Base-by-base conservation (phyloP, 2,329 filamentous ascomycete species). In the Knoxdaviesia capensis region DNA sequence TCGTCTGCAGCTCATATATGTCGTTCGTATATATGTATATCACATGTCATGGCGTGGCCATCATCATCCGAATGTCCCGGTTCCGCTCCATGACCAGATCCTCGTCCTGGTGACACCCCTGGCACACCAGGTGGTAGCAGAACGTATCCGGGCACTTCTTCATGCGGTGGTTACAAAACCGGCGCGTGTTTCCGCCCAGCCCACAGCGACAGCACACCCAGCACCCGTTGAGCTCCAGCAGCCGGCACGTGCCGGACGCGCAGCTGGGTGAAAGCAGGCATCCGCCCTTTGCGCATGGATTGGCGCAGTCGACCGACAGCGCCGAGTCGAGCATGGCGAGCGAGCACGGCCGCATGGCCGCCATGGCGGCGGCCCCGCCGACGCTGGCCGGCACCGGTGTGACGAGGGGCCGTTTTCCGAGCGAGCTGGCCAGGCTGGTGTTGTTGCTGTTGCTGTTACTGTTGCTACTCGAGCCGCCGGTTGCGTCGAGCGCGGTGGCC, bases 171-270 rank as follows among this genome's bases (percentile, higher is more conserved):
- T 59, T 53, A 48, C 68, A 71, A 55, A 57, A 64, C 28, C 56
- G 54, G 39, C 60, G 60, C 5, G 56, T 53, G 45, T 71, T 71
- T 5, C 57, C 61, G 6, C 63, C 63, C 5, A 64, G 56, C 4
- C 53, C 51, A 48, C 68, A 72, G 44, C 54, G 56, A 50, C 68
- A 72, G 49, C 68, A 72, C 9, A 54, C 49, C 68, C 69, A 71
- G 6, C 57, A 48, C 1, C 65, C 62, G 31, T 60, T 57, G 6
- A 71, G 61, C 40, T 69, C 63, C 41, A 61, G 55, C 2, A 70
- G 58, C 7, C 65, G 59, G 48, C 68, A 72, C 20, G 52, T 55
- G 6, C 68, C 68, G 5, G 62, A 61, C 34, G 52, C 59, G 54
- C 69, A 72, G 36, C 61, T 55, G 3, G 60, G 59, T 6, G 60